A percentile compares a stretch with the other conserved stretches of the same genome.
Conservation (phyloP, 495 filamentous ascomycete genomes). For the Aspergillus campestris region DNA sequence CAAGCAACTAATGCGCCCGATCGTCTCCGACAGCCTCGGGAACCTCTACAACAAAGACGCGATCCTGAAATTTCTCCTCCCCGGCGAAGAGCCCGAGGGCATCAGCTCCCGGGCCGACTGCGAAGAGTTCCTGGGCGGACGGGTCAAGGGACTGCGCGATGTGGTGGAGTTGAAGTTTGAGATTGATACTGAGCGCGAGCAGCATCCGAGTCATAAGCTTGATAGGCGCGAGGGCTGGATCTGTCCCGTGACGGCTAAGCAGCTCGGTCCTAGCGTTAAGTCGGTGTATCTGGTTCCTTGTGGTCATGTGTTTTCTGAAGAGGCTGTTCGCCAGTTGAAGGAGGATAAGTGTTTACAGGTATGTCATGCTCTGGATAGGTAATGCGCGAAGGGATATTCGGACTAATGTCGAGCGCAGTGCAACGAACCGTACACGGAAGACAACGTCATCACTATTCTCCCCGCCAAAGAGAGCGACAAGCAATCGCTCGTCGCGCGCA, state of each 20-base stretch:
- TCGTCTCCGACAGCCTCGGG: constrained; percentile 79
- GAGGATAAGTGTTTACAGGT: constrained; percentile 55
- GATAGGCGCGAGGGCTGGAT: constrained; percentile 55
- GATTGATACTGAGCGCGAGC: constrained; percentile 35
- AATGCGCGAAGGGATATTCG: background rate
- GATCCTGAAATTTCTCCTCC: constrained; percentile 71
- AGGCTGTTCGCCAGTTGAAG: constrained; percentile 70
- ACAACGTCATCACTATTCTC: constrained; percentile 79
- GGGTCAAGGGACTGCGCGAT: constrained; percentile 75
- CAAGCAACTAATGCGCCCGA: constrained; percentile 56
- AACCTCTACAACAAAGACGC: constrained; percentile 94
- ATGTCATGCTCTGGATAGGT: constrained; percentile 5
- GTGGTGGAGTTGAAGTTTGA: constrained; percentile 84
- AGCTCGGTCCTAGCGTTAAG: constrained; percentile 69
- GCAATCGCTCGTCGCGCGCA: constrained; percentile 54
- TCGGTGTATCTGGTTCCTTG: constrained; percentile 90
- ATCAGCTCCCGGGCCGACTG: constrained; percentile 49
- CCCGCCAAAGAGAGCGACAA: constrained; percentile 64
- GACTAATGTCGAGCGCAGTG: constrained; percentile 38
- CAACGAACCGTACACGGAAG: constrained; percentile 59
- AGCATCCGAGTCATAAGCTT: constrained; percentile 23
- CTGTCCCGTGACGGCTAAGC: constrained; percentile 83
- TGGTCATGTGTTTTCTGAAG: constrained; percentile 87
- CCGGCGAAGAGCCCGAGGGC: constrained; percentile 46
- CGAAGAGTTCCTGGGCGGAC: constrained; percentile 58